Percentiles rank a stretch among this genome's conserved stretches.
These are phyloP conservation scores for Ustilago nuda DNA, from an alignment of 1,284 basidiomycete genomes.

Conservation along the genomic window DNA sequence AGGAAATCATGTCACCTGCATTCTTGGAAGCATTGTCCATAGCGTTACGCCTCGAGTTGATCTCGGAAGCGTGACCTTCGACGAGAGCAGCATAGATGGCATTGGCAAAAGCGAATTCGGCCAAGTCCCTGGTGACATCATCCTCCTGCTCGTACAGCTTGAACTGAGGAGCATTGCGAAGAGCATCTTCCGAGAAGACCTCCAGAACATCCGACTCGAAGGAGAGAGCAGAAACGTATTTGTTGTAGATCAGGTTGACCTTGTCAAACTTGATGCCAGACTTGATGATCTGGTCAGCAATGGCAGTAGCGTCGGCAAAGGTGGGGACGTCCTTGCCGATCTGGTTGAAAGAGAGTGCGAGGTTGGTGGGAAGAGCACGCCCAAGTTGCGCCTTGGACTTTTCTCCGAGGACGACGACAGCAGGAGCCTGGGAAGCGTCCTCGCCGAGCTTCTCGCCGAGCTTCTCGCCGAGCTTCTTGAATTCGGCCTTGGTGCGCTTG, in stretches of 20 bases:
- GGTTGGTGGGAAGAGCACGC: slow-evolving; percentile 77
- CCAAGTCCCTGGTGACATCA: slow-evolving; percentile 90
- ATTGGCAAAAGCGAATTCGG: slow-evolving; percentile 96
- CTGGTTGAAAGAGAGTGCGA: slow-evolving; percentile 93
- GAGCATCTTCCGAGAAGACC: slow-evolving; percentile 72
- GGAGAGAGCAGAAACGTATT: slow-evolving; percentile 91
- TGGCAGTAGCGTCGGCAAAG: slow-evolving; percentile 92
- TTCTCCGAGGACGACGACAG: slow-evolving; percentile 81
- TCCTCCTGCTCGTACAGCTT: slow-evolving; percentile 69
- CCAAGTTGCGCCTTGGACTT: slow-evolving; percentile 95
- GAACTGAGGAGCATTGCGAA: slow-evolving; percentile 74
- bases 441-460: slow-evolving; percentile 71
- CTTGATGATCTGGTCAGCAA: slow-evolving; percentile 92
- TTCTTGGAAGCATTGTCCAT: slow-evolving; percentile 99
- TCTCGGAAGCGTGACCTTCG: slow-evolving; percentile 96
- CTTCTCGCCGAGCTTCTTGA: slow-evolving; percentile 71
- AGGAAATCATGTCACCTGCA: slow-evolving; percentile 74
- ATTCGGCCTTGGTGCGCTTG: slow-evolving; percentile 82
- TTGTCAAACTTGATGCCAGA: slow-evolving; percentile 88
- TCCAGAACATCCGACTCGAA: slow-evolving; percentile 85
- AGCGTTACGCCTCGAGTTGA: slow-evolving; percentile 83
- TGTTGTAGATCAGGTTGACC: slow-evolving; percentile 89
- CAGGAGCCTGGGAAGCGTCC: slow-evolving; percentile 48
- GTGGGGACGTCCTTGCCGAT: slow-evolving; percentile 97
- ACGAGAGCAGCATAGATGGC: slow-evolving; percentile 94